These are phyloP conservation scores for Coemansia biformis DNA, from an alignment of 192 early-diverging fungal genomes.

Conservation along the genomic window DNA sequence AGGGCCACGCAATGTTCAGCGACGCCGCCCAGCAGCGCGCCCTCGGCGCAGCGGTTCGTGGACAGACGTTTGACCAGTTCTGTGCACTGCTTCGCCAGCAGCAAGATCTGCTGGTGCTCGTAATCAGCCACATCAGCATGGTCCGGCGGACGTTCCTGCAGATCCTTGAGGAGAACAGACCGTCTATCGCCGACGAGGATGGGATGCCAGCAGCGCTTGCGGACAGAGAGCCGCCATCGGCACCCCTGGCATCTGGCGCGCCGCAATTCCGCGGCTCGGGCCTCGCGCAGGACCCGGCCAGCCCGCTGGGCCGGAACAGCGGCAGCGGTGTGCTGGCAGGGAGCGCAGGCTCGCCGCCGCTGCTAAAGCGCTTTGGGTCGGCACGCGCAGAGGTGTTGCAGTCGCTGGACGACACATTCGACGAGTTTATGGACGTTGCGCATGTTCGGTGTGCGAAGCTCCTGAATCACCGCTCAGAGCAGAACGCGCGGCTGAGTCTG, in stretches of 20 bases:
- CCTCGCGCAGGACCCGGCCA: no score
- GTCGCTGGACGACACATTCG: constrained; percentile 70
- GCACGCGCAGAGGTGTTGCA: constrained; percentile 50
- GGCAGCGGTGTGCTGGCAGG: neutral
- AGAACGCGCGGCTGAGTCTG: constrained; percentile 81
- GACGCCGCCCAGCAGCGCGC: constrained; percentile 40
- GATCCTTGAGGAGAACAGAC: constrained; percentile 57
- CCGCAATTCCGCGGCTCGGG: no score
- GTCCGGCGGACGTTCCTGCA: constrained; percentile 66
- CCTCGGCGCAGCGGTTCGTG: constrained; percentile 57
- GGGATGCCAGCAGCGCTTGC: no score
- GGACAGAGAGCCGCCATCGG: no score
- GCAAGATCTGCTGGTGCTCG: constrained; percentile 67
- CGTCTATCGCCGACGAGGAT: neutral
- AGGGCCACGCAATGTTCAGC: constrained; percentile 30
- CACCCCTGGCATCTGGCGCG: no score
- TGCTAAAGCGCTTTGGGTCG: constrained; percentile 13
- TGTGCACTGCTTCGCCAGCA: constrained; percentile 70
- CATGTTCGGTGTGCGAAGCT: constrained; percentile 85
- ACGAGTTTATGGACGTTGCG: constrained; percentile 76
- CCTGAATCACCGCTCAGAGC: constrained; percentile 79
- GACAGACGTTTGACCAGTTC: constrained; percentile 83
- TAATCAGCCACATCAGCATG: constrained; percentile 64
- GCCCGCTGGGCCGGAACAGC: no score
- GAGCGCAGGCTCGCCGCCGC: neutral